Evolutionary conservation across 371 early-diverging fungal genomes (phyloP), one percentile per base, ranked within the genome.

Genomic region (Sporodiniella umbellata): DNA sequence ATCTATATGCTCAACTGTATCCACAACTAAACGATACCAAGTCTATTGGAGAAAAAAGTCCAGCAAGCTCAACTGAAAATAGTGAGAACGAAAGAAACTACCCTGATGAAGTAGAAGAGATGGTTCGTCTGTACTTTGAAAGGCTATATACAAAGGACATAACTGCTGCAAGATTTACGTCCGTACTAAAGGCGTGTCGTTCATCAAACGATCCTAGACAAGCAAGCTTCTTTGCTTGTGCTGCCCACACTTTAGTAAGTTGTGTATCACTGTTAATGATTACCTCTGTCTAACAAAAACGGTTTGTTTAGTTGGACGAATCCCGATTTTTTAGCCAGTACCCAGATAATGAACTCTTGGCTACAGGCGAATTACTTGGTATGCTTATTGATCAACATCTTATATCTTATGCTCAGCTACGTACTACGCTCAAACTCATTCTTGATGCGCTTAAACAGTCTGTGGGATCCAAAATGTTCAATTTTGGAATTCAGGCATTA

Each of bases 251-350:
- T 33, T 73, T 93, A 54, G 75, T 70, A 70, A 60, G 58, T 28
- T 26, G 5, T 5, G n/a, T n/a, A n/a, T n/a, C n/a, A n/a, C n/a
- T n/a, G n/a, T n/a, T n/a, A n/a, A n/a, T n/a, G n/a, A n/a, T n/a
- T n/a, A n/a, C n/a, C n/a, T n/a, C n/a, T n/a, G n/a, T n/a, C 21
- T 2, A n/a, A 28, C 30, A 28, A 28, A 28, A 28, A 10, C 4
- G 30, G 4, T 14, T 25, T 33, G 0, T 24, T 19, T 51, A 74
- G 51, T 83, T 98, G 59, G 98, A 97, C 57, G 98, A 98, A 67
- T 92, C 90, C 66, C 86, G 89, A 21, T 96, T 92, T 61, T 94
- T 97, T 53, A 77, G 83, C 22, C 87, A 90, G 53, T 98, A 96
- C 63, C 98, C 97, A 0, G 95, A 93, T 33, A 87, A 89, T 53